These are phyloP conservation scores for Kluyveromyces sp. DNA, from an alignment of 1,139 yeast genomes.

Conservation along the genomic window DNA sequence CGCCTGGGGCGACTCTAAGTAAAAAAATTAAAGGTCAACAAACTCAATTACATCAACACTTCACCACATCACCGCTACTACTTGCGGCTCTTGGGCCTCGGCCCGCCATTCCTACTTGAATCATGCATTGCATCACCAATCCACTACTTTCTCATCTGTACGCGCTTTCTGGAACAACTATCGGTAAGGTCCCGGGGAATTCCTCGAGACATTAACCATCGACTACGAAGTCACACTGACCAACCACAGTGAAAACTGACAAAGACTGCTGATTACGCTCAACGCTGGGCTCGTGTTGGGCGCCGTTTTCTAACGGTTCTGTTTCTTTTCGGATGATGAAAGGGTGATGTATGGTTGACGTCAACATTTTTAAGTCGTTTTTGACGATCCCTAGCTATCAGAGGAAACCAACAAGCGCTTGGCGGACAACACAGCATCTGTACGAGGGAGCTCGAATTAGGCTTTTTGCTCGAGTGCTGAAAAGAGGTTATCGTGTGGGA, in stretches of 20 bases:
- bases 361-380: background rate
- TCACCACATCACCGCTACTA: background rate
- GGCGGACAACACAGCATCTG: too few species aligned
- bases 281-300: background rate
- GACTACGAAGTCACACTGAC: too few species aligned
- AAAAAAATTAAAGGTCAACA: background rate
- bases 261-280: background rate
- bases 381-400: too few species aligned
- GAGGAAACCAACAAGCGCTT: too few species aligned
- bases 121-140: background rate
- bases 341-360: constrained; percentile 1
- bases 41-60: constrained; percentile 3
- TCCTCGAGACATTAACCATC: background rate
- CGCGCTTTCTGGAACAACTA: background rate
- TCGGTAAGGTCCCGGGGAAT: background rate
- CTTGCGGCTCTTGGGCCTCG: background rate
- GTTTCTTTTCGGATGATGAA: background rate
- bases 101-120: background rate
- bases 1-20: background rate
- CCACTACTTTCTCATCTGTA: background rate
- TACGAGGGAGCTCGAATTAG: too few species aligned
- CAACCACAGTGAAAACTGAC: too few species aligned
- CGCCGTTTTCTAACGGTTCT: background rate
- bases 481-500: too few species aligned
- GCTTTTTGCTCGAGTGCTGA: too few species aligned